Evolutionary conservation across 306 rosid species (phyloP).

Genomic region (Trifolium pratense): DNA sequence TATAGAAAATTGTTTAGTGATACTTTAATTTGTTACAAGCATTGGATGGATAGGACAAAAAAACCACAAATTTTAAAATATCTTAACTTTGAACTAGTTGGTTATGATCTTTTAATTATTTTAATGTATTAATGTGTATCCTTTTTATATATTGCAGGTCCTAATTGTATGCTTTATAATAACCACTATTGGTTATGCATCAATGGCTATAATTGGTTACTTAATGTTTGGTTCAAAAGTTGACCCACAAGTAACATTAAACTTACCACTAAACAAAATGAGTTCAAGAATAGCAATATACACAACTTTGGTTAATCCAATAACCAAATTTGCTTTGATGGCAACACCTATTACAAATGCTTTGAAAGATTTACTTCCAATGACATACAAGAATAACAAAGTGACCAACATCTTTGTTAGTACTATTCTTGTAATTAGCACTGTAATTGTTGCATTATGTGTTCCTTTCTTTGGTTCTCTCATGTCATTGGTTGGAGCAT

Average conservation of each 20-base stretch:
- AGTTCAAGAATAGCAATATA: conserved; percentile 71
- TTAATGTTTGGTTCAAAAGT: conserved; percentile 65
- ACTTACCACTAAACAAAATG: conserved; percentile 58
- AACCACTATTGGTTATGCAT: conserved; percentile 63
- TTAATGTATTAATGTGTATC: not conserved
- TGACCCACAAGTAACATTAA: conserved; percentile 69
- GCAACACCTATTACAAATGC: conserved; percentile 66
- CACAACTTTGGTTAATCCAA: conserved; percentile 73
- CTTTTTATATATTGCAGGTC: conserved; percentile 52
- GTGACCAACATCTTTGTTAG: conserved; percentile 42
- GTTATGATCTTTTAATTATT: no score
- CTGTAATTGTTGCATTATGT: conserved; percentile 50
- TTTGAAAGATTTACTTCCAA: conserved; percentile 51
- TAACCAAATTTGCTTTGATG: conserved; percentile 78
- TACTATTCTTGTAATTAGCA: conserved; percentile 53
- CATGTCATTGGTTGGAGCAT: conserved; percentile 74
- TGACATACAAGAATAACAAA: conserved; percentile 40
- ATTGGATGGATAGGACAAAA: no score
- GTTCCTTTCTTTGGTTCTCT: conserved; percentile 63
- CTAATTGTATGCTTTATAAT: conserved; percentile 59
- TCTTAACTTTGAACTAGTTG: not conserved
- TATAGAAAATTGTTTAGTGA: no score
- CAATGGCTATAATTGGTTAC: conserved; percentile 77
- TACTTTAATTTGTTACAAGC: no score
- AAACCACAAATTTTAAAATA: no score